These are phyloP conservation scores for Populus davidiana DNA, from an alignment of 345 rosid species.

Conservation along the genomic window DNA sequence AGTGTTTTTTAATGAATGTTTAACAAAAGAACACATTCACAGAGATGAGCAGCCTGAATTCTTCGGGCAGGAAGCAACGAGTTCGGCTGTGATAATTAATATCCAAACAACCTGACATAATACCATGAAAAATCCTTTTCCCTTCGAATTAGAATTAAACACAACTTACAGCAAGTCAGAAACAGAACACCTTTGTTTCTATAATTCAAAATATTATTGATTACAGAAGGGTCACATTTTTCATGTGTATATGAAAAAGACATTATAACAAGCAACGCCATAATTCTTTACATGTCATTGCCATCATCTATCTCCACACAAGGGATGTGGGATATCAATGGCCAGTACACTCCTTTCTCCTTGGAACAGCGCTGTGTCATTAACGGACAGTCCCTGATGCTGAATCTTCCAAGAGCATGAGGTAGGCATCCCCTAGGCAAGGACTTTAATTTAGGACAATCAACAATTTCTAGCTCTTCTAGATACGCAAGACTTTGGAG, in stretches of 20 bases:
- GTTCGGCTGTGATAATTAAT: neutral
- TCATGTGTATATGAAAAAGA: neutral
- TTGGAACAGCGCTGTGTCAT: constrained; percentile 8
- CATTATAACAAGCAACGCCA: neutral
- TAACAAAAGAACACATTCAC: too few species aligned
- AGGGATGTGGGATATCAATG: constrained; percentile 20
- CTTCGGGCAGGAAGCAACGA: neutral
- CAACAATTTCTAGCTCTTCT: constrained; percentile 9
- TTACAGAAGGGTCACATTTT: neutral
- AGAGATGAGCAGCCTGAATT: neutral
- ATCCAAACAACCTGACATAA: neutral
- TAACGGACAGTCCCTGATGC: constrained; percentile 16
- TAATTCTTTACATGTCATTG: neutral
- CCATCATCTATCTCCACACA: constrained; percentile 11
- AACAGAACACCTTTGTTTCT: neutral
- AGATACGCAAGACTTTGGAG: constrained; percentile 18
- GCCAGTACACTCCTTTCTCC: constrained; percentile 21
- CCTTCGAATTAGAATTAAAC: too few species aligned
- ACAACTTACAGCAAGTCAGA: neutral
- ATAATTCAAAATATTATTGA: neutral
- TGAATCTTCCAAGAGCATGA: constrained; percentile 15
- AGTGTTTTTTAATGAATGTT: too few species aligned
- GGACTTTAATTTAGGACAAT: constrained; percentile 17
- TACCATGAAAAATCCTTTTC: neutral
- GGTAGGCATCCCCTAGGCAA: constrained; percentile 20